A percentile compares a stretch with the other conserved stretches of the same genome.
Conservation (phyloP, 495 filamentous ascomycete species). For the Echria macrotheca region DNA sequence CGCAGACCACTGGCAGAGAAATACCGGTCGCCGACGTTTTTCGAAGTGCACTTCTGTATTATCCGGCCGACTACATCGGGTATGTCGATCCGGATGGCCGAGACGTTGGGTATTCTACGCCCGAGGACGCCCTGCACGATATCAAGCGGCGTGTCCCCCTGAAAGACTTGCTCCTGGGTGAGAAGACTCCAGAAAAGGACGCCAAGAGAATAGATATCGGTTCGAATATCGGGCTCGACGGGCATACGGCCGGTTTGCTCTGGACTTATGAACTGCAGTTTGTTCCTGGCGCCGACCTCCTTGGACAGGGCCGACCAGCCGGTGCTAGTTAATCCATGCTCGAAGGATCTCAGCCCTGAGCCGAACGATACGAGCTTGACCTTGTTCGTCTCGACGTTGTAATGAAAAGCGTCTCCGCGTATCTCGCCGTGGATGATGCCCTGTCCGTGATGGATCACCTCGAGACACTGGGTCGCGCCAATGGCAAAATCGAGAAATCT, state of each 20-base stretch:
- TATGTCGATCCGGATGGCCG: slow-evolving; percentile 67
- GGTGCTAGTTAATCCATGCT: slow-evolving; percentile 76
- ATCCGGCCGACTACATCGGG: slow-evolving; percentile 74
- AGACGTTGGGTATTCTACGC: slow-evolving; percentile 67
- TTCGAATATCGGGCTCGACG: slow-evolving; percentile 80
- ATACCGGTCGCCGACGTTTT: slow-evolving; percentile 77
- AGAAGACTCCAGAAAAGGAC: slow-evolving; percentile 83
- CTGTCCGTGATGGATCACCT: slow-evolving; percentile 79
- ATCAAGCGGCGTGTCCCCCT: slow-evolving; percentile 72
- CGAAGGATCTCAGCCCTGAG: slow-evolving; percentile 76
- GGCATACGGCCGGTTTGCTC: slow-evolving; percentile 90
- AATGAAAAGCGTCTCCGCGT: slow-evolving; percentile 82
- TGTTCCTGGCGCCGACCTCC: slow-evolving; percentile 75
- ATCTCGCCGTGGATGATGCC: slow-evolving; percentile 83
- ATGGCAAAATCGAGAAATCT: slow-evolving; percentile 84
- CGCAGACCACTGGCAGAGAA: slow-evolving; percentile 77
- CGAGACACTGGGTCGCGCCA: slow-evolving; percentile 75
- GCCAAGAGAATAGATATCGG: slow-evolving; percentile 85
- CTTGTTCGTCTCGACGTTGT: slow-evolving; percentile 55
- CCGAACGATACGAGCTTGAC: slow-evolving; percentile 82
- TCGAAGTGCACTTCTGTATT: slow-evolving; percentile 85
- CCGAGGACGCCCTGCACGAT: slow-evolving; percentile 82
- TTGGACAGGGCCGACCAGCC: slow-evolving; percentile 77
- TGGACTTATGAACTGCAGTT: slow-evolving; percentile 80
- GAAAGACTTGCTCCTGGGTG: slow-evolving; percentile 70